Evolutionary conservation across 1,284 basidiomycete species (phyloP), one percentile per base, ranked within the genome.

Genomic region (Ceratobasidium sp.): DNA sequence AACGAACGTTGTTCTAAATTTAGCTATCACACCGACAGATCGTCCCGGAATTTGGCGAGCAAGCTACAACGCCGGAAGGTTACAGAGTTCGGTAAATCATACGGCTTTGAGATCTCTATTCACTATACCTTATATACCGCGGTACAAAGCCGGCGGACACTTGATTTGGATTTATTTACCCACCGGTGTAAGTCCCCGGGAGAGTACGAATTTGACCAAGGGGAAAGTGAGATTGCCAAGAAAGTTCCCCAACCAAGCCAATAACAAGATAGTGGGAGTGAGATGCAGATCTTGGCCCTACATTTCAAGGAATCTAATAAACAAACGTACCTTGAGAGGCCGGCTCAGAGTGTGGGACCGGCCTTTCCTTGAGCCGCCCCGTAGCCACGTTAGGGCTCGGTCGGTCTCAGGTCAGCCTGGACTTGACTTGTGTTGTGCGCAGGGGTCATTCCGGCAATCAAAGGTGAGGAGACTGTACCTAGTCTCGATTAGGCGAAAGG

Each of bases 371-470:
- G 4, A 46, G 42, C 16, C 42, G 19, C 16, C 42, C 16, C 14
- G 11, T 36, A 36, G 11, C 33, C 33, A 36, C 33, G 33, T 11
- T 36, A 36, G 33, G 11, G 42, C 19, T 25, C 47, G 47, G 33
- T 36, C 4, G 33, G 11, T 4, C 19, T 25, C 47, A 21, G 33
- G 33, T 36, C 33, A 36, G 47, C 47, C 47, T 23, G 47, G 21
- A 13, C 47, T 21, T 7, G 47, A 21, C n/a, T 14, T 27, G 9
- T 6, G 7, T 36, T 36, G 33, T 11, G 11, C 33, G 33, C 5
- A 36, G 4, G 5, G 33, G 33, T 36, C 60, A 49, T 53, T 53
- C 50, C 60, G 60, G 60, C 21, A 29, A 53, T 54, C 50, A 64
- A 64, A 53, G 21, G 2, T 14, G 50, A 36, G n/a, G 16, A 2